These are phyloP conservation scores for Pichia sp. DNA, from an alignment of 1,139 yeast species.

Conservation along the genomic window DNA sequence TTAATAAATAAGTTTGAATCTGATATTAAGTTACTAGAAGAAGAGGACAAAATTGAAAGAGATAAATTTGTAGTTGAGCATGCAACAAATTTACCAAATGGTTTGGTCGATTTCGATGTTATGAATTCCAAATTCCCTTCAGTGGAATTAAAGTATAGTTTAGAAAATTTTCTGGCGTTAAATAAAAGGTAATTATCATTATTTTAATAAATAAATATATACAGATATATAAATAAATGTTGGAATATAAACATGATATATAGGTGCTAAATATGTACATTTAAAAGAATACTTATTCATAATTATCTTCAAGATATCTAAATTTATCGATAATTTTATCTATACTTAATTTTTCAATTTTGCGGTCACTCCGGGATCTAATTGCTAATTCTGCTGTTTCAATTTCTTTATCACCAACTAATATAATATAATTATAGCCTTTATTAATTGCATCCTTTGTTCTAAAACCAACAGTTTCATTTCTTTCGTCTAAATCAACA, in stretches of 20 bases:
- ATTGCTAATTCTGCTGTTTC: conserved; percentile 57
- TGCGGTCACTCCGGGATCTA: conserved; percentile 54
- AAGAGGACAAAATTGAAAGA: conserved; percentile 38
- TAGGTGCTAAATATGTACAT: too few species aligned
- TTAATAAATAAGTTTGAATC: conserved; percentile 36
- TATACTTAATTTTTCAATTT: conserved; percentile 38
- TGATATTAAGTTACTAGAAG: conserved; percentile 32
- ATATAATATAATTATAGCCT: conserved; percentile 73
- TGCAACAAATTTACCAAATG: conserved; percentile 47
- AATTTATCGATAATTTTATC: conserved; percentile 47
- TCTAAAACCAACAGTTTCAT: conserved; percentile 75
- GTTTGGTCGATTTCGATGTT: conserved; percentile 22
- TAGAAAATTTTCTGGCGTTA: conserved; percentile 24
- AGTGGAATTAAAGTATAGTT: conserved; percentile 20
- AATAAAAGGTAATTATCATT: conserved; percentile 4
- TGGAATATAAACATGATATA: too few species aligned
- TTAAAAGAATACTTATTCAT: conserved; percentile 14
- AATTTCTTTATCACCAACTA: conserved; percentile 85
- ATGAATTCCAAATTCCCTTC: conserved; percentile 23
- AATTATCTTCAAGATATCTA: conserved; percentile 40
- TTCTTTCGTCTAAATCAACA: conserved; percentile 69
- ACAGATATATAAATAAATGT: background rate
- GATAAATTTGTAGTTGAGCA: conserved; percentile 36
- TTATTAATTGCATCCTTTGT: conserved; percentile 71
- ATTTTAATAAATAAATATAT: background rate